These are phyloP conservation scores for Scheffersomyces coipomensis DNA, from an alignment of 805 yeast genomes.

Conservation along the genomic window DNA sequence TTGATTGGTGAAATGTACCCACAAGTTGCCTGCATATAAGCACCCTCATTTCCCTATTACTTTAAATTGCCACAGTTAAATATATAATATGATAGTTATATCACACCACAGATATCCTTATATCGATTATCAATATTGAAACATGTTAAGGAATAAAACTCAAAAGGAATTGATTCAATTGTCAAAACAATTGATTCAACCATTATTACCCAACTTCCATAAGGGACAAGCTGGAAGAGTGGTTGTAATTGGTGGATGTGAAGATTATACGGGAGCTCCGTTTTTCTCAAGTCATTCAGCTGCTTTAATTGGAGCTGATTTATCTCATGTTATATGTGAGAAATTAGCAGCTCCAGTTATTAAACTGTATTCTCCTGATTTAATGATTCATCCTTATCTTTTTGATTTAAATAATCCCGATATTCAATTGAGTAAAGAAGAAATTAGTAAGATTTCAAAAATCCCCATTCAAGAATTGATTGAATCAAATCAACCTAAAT, in stretches of 20 bases:
- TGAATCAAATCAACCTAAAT: constrained; percentile 12
- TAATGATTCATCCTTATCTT: constrained; percentile 95
- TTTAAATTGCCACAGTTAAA: no score
- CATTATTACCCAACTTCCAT: constrained; percentile 65
- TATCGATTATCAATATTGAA: no score
- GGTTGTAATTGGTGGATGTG: constrained; percentile 89
- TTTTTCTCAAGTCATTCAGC: constrained; percentile 86
- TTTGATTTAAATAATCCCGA: constrained; percentile 44
- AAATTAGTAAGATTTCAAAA: constrained; percentile 11
- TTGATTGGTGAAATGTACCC: no score
- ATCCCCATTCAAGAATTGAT: constrained; percentile 21
- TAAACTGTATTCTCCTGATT: constrained; percentile 84
- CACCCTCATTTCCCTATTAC: no score
- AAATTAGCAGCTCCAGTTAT: constrained; percentile 73
- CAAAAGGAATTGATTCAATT: constrained; percentile 47
- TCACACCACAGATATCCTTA: no score
- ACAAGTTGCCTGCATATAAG: no score
- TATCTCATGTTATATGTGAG: constrained; percentile 90
- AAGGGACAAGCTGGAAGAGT: constrained; percentile 92
- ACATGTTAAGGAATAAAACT: constrained; percentile 23
- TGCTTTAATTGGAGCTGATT: constrained; percentile 81
- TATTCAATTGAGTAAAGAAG: constrained; percentile 18
- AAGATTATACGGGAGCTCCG: constrained; percentile 97
- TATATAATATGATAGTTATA: no score
- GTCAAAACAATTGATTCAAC: constrained; percentile 67